Evolutionary conservation across 2,329 filamentous ascomycete genomes (phyloP).

Genomic region (Cordyceps pruinosa): DNA sequence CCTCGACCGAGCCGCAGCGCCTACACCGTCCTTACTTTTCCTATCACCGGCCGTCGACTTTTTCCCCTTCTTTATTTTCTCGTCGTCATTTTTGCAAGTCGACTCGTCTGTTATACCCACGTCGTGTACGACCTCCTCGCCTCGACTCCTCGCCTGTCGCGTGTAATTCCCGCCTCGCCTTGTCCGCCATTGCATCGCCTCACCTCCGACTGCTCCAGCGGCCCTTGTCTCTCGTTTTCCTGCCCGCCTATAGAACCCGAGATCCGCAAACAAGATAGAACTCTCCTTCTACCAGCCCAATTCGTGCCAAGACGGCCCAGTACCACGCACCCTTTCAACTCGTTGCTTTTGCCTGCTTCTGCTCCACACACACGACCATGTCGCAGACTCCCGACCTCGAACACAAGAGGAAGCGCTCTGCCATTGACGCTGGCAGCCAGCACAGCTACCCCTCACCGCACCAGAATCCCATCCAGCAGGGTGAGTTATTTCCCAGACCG

Average conservation of each 20-base stretch:
- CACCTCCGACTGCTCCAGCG: background rate
- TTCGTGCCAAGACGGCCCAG: background rate
- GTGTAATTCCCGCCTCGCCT: background rate
- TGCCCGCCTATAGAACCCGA: background rate
- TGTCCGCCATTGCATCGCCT: background rate
- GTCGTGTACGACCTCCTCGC: background rate
- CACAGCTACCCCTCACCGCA: slow-evolving; percentile 2
- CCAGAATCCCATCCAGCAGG: background rate
- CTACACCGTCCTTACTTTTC: background rate
- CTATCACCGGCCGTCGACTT: background rate
- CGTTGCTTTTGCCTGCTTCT: background rate
- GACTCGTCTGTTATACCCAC: background rate
- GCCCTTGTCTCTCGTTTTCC: background rate
- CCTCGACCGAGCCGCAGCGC: too few species aligned
- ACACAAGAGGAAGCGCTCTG: slow-evolving; percentile 13
- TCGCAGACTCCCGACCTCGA: slow-evolving; percentile 13
- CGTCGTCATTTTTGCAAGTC: background rate
- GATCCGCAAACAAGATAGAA: background rate
- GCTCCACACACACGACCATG: slow-evolving; percentile 6
- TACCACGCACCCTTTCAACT: background rate
- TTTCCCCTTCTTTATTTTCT: background rate
- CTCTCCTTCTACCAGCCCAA: background rate
- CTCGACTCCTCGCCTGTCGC: background rate
- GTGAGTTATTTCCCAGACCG: background rate
- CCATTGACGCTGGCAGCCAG: background rate